These are phyloP conservation scores for Pseudocercospora pini-densiflorae DNA, from an alignment of 2,329 filamentous ascomycete genomes.

Conservation along the genomic window DNA sequence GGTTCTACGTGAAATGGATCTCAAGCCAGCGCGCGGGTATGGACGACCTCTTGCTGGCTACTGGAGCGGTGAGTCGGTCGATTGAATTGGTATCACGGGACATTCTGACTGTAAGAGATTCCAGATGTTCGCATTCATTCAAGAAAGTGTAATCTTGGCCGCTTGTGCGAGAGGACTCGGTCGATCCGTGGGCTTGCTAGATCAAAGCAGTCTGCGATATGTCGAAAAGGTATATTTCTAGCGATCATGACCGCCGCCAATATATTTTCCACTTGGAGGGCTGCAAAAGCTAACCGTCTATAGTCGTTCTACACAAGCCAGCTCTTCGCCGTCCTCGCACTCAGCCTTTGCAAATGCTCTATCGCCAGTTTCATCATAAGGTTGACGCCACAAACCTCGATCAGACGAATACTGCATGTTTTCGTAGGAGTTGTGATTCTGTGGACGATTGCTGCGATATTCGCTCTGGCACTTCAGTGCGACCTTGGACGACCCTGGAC, in stretches of 20 bases:
- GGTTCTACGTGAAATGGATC: slow-evolving; percentile 22
- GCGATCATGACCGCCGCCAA: not conserved
- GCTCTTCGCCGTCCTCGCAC: slow-evolving; percentile 20
- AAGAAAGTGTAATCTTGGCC: slow-evolving; percentile 20
- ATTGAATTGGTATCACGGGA: not conserved
- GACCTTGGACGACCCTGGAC: slow-evolving; percentile 21
- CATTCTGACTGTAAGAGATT: not conserved
- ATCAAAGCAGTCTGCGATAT: slow-evolving; percentile 4
- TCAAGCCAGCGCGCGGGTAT: slow-evolving; percentile 19
- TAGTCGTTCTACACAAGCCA: slow-evolving; percentile 27
- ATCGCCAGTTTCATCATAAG: slow-evolving; percentile 26
- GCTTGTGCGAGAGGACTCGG: slow-evolving; percentile 28
- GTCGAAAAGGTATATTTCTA: slow-evolving; percentile 16
- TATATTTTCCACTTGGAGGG: not conserved
- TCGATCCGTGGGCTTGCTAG: slow-evolving; percentile 17
- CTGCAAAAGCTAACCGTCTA: not conserved
- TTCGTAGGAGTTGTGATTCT: slow-evolving; percentile 15
- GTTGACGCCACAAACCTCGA: slow-evolving; percentile 23
- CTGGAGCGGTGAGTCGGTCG: slow-evolving; percentile 11
- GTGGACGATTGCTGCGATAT: slow-evolving; percentile 22
- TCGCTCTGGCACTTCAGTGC: slow-evolving; percentile 28
- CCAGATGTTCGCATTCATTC: slow-evolving; percentile 18
- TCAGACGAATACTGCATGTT: slow-evolving; percentile 15
- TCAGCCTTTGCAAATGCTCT: slow-evolving; percentile 25
- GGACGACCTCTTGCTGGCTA: slow-evolving; percentile 24